Percentiles rank a stretch among this genome's conserved stretches.
Evolutionary conservation across 2,329 filamentous ascomycete species (phyloP).

Genomic region (Fusarium marasasianum): DNA sequence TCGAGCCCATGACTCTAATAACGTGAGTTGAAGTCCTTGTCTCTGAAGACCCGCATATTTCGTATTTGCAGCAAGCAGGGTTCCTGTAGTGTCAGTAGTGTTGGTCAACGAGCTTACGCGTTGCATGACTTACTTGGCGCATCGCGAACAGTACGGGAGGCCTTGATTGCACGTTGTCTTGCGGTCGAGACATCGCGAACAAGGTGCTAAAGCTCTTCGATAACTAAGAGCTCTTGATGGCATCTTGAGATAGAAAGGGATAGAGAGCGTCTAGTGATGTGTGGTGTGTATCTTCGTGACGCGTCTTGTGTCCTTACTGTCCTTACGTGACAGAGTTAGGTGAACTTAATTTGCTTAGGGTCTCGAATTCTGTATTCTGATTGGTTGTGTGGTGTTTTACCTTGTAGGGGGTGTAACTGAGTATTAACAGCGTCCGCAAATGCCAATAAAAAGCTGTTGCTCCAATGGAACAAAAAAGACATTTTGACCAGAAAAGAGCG

Average conservation of each 20-base stretch:
- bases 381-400: accelerated
- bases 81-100: background rate
- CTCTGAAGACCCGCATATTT: background rate
- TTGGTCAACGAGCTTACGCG: background rate
- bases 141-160: background rate
- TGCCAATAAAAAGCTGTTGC: accelerated
- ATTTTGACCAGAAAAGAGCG: too few relatives aligned
- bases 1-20: background rate
- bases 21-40: background rate
- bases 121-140: background rate
- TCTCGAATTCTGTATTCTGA: background rate
- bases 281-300: background rate
- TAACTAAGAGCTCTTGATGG: background rate
- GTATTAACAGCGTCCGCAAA: background rate
- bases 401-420: background rate
- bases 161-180: background rate
- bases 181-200: background rate
- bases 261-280: background rate
- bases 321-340: background rate
- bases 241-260: background rate
- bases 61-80: background rate
- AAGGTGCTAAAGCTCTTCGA: background rate
- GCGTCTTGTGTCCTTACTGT: too few relatives aligned
- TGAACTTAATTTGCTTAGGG: background rate
- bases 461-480: background rate